Percentiles rank a stretch among this genome's conserved stretches.
phyloP scores from a whole-genome alignment of 176 grass and related monocot species.

The Triticum aestivum region IWGSC_CS_RefSeq_v2.1 NC_057803.1:595832802-595833301 shows the following conservation, averaged over 20 bases:
- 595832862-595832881: constrained; percentile 77
- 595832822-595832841: constrained; percentile 78
- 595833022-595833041: constrained; percentile 73
- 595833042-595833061: constrained; percentile 70
- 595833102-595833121: constrained; percentile 72
- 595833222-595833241: constrained; percentile 37
- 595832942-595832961: constrained; percentile 52
- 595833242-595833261: constrained; percentile 13
- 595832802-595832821: constrained; percentile 38
- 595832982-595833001: constrained; percentile 52
- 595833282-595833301: neutral
- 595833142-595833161: constrained; percentile 91
- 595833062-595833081: constrained; percentile 73
- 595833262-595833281: neutral
- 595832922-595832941: constrained; percentile 58
- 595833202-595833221: constrained; percentile 32
- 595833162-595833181: constrained; percentile 82
- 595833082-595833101: constrained; percentile 51
- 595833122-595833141: constrained; percentile 78
- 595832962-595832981: constrained; percentile 42
- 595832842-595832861: constrained; percentile 58
- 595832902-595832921: constrained; percentile 61
- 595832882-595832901: constrained; percentile 59
- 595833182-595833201: constrained; percentile 74
- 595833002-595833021: constrained; percentile 69